A percentile compares a stretch with the other conserved stretches of the same genome.
Conservation (phyloP, 805 yeast species). For the Sugiyamaella boreocaroliniensis region DNA sequence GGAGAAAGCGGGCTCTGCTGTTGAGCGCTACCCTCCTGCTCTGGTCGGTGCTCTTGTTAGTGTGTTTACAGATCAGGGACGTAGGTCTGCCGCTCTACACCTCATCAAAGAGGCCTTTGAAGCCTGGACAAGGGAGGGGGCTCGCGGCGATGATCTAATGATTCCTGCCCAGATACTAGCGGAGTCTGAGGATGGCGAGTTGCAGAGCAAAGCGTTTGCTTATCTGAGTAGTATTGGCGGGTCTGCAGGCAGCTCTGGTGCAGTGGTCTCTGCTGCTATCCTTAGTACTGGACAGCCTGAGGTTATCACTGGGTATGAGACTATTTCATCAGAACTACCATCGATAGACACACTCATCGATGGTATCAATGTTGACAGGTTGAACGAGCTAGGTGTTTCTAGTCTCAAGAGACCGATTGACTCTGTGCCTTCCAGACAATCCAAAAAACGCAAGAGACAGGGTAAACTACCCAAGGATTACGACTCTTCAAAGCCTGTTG, state of each 20-base stretch:
- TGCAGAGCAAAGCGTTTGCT: slow-evolving; percentile 25
- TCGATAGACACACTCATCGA: slow-evolving; percentile 14
- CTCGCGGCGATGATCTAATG: slow-evolving; percentile 9
- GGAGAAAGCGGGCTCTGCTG: neutral
- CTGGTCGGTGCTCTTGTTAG: slow-evolving; percentile 45
- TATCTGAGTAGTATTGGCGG: slow-evolving; percentile 24
- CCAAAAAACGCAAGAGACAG: slow-evolving; percentile 20
- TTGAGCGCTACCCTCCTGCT: slow-evolving; percentile 35
- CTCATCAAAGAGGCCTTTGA: slow-evolving; percentile 32
- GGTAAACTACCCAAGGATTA: slow-evolving; percentile 36
- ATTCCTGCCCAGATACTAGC: slow-evolving; percentile 36
- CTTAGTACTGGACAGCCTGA: slow-evolving; percentile 21
- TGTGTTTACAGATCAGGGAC: slow-evolving; percentile 43
- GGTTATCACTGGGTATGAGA: slow-evolving; percentile 2
- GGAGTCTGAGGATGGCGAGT: slow-evolving; percentile 28
- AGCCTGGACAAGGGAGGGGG: slow-evolving; percentile 16
- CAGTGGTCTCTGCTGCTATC: slow-evolving; percentile 13
- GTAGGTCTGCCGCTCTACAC: slow-evolving; percentile 30
- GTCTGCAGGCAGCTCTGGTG: slow-evolving; percentile 3
- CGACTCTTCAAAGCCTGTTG: slow-evolving; percentile 38
- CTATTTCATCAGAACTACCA: slow-evolving; percentile 16
- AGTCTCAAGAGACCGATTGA: slow-evolving; percentile 32
- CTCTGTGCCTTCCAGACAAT: slow-evolving; percentile 28
- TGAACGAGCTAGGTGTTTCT: slow-evolving; percentile 17
- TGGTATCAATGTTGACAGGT: slow-evolving; percentile 24